Evolutionary conservation across 768 basidiomycete species (phyloP).

Genomic region (Leccinum fibrillosum): DNA sequence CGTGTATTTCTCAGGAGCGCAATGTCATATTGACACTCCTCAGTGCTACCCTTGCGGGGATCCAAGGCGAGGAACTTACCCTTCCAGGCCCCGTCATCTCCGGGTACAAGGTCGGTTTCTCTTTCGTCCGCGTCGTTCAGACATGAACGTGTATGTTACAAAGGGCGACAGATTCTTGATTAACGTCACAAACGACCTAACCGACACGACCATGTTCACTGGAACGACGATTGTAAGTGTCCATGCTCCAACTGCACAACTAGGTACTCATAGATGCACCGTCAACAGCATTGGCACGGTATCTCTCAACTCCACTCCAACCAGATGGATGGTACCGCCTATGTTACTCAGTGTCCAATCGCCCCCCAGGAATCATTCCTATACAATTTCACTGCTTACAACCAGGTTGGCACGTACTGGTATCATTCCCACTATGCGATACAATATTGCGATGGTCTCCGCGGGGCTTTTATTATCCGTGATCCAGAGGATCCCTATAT

Average conservation of each 20-base stretch:
- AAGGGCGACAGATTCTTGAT: slow-evolving; percentile 21
- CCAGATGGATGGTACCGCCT: slow-evolving; percentile 31
- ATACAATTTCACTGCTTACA: slow-evolving; percentile 32
- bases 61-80: slow-evolving; percentile 8
- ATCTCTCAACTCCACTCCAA: slow-evolving; percentile 22
- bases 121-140: not conserved
- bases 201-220: slow-evolving; percentile 18
- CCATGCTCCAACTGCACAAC: no score
- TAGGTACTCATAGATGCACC: not conserved
- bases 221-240: slow-evolving; percentile 24
- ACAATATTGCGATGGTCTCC: slow-evolving; percentile 39
- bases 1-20: no score
- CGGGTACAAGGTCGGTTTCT: slow-evolving; percentile 32
- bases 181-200: slow-evolving; percentile 16
- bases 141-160: not conserved
- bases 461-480: slow-evolving; percentile 11
- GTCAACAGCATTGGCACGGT: slow-evolving; percentile 30
- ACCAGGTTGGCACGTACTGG: slow-evolving; percentile 42
- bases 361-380: slow-evolving; percentile 31
- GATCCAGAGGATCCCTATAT: slow-evolving; percentile 21
- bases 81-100: slow-evolving; percentile 42
- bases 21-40: slow-evolving; percentile 5
- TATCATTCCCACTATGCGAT: slow-evolving; percentile 22
- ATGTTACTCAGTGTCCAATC: slow-evolving; percentile 43
- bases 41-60: slow-evolving; percentile 36